A percentile compares a stretch with the other conserved stretches of the same genome.
Evolutionary conservation across 2,329 filamentous ascomycete genomes (phyloP).

Genomic region (Fusarium staphyleae): DNA sequence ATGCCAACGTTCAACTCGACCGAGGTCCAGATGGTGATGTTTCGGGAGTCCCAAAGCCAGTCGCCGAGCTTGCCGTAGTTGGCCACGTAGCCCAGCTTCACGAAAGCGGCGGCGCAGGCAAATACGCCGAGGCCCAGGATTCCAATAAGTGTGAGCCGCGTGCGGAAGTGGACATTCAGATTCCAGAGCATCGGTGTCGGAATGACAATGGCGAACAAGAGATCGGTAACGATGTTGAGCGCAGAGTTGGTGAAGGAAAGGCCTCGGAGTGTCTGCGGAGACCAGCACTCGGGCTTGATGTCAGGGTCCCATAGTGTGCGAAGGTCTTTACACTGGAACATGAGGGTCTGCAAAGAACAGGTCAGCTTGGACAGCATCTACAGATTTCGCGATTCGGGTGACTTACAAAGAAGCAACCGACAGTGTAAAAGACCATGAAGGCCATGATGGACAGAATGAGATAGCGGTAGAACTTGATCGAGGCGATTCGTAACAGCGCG

Average conservation of each 20-base stretch:
- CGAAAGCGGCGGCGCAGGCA: slow-evolving; percentile 51
- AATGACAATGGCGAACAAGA: slow-evolving; percentile 50
- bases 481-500: slow-evolving; percentile 52
- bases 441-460: slow-evolving; percentile 49
- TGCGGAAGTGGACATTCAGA: slow-evolving; percentile 51
- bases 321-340: slow-evolving; percentile 58
- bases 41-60: slow-evolving; percentile 54
- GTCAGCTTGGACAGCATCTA: too few relatives aligned
- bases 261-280: slow-evolving; percentile 46
- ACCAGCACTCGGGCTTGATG: slow-evolving; percentile 53
- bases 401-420: slow-evolving; percentile 48
- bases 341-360: slow-evolving; percentile 45
- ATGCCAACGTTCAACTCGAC: slow-evolving; percentile 49
- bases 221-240: slow-evolving; percentile 48
- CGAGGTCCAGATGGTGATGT: slow-evolving; percentile 57
- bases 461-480: slow-evolving; percentile 45
- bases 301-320: slow-evolving; percentile 53
- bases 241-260: slow-evolving; percentile 53
- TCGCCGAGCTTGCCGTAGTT: slow-evolving; percentile 51
- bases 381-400: too few relatives aligned
- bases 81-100: slow-evolving; percentile 50
- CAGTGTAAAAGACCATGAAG: slow-evolving; percentile 46
- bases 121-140: slow-evolving; percentile 55
- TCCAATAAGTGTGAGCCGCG: slow-evolving; percentile 50
- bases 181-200: slow-evolving; percentile 50